These are phyloP conservation scores for Herpotrichia juniperi DNA, from an alignment of 2,329 filamentous ascomycete species.

Conservation along the genomic window DNA sequence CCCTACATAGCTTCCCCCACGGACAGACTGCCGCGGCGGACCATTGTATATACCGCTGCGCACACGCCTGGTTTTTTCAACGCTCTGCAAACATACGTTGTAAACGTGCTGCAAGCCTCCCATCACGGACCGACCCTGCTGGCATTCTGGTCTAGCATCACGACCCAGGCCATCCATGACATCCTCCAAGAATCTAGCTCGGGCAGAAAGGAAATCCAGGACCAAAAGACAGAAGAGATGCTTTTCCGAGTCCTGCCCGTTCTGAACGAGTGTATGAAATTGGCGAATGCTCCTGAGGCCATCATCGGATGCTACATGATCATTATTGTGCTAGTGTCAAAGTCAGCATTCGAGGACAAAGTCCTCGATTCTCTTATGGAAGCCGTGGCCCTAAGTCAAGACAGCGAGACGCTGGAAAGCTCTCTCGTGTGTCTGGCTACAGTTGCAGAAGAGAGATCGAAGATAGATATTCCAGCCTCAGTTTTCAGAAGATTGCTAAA, in stretches of 20 bases:
- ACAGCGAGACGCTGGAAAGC: constrained; percentile 71
- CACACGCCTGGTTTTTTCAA: constrained; percentile 79
- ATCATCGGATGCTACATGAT: constrained; percentile 93
- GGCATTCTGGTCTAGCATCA: constrained; percentile 89
- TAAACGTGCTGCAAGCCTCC: constrained; percentile 72
- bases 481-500: constrained; percentile 73
- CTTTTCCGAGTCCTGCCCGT: constrained; percentile 72
- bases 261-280: constrained; percentile 76
- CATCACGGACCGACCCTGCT: constrained; percentile 79
- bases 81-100: constrained; percentile 76
- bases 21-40: constrained; percentile 74
- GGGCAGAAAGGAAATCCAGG: constrained; percentile 76
- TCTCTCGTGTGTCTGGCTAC: constrained; percentile 82
- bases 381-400: constrained; percentile 80
- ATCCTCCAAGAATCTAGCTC: constrained; percentile 80
- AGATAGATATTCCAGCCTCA: constrained; percentile 70
- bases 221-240: constrained; percentile 78
- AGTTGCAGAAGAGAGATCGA: constrained; percentile 78
- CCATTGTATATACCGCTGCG: constrained; percentile 82
- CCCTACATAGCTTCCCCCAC: constrained; percentile 83
- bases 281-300: constrained; percentile 77
- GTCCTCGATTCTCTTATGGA: constrained; percentile 90
- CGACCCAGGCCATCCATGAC: constrained; percentile 82
- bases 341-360: constrained; percentile 77
- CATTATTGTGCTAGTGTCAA: constrained; percentile 81